Evolutionary conservation across 169 alveolate genomes (phyloP).

Genomic region (Plasmodium billcollinsi): DNA sequence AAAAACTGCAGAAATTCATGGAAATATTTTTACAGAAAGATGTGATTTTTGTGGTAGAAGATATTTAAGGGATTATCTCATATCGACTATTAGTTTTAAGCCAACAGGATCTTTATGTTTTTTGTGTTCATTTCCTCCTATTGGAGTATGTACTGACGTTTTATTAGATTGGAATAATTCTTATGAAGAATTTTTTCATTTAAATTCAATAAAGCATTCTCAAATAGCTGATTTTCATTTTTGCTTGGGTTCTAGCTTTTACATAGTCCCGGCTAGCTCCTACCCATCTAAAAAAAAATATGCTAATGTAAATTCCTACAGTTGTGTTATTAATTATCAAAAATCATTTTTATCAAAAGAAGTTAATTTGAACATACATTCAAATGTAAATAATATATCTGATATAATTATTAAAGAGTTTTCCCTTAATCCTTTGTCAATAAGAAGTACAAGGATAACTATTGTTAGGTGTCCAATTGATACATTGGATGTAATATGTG

Average conservation of each 20-base stretch:
- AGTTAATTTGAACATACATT: conserved; percentile 83
- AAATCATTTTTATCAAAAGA: conserved; percentile 84
- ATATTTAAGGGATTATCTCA: conserved; percentile 85
- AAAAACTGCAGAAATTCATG: conserved; percentile 88
- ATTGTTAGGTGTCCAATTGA: conserved; percentile 57
- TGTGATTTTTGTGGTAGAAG: conserved; percentile 88
- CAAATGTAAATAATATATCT: conserved; percentile 81
- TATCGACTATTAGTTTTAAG: conserved; percentile 87
- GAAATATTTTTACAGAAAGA: conserved; percentile 88
- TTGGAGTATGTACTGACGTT: conserved; percentile 88
- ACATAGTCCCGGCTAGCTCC: conserved; percentile 89
- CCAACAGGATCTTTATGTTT: conserved; percentile 91
- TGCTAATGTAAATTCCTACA: conserved; percentile 79
- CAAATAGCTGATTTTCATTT: conserved; percentile 86
- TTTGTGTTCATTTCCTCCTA: conserved; percentile 88
- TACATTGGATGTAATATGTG: conserved; percentile 26
- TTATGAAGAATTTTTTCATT: conserved; percentile 85
- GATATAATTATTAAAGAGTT: conserved; percentile 65
- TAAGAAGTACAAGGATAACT: conserved; percentile 32
- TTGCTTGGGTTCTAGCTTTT: conserved; percentile 87
- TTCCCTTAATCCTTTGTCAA: conserved; percentile 47
- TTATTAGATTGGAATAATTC: conserved; percentile 90
- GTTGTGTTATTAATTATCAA: conserved; percentile 87
- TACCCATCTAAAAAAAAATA: conserved; percentile 85
- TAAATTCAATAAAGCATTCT: conserved; percentile 79